Conservation (phyloP, 2,329 filamentous ascomycete genomes). For the Aspergillus alliaceus region DNA sequence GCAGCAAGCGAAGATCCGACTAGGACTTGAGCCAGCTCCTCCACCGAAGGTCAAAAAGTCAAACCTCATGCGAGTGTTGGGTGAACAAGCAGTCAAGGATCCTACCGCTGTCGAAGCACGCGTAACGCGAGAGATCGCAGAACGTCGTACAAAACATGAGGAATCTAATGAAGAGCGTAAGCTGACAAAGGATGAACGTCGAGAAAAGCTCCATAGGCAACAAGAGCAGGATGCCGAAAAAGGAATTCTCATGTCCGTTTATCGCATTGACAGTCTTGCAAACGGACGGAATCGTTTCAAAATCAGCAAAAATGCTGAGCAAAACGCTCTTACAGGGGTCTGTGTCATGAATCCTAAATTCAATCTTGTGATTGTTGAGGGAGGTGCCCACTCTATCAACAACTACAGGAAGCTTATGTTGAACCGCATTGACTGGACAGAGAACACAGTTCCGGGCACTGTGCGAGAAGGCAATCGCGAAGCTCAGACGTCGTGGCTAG, state of each 20-base stretch:
- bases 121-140: constrained; percentile 89
- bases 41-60: constrained; percentile 96
- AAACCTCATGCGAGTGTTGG: constrained; percentile 95
- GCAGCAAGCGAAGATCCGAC: constrained; percentile 89
- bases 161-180: constrained; percentile 79
- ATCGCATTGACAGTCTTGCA: constrained; percentile 83
- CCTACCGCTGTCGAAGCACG: constrained; percentile 94
- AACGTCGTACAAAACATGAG: constrained; percentile 77
- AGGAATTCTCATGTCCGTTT: constrained; percentile 82
- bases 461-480: constrained; percentile 59
- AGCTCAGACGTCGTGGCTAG: constrained; percentile 70
- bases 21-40: constrained; percentile 85
- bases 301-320: constrained; percentile 87
- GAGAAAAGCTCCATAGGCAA: constrained; percentile 78
- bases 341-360: constrained; percentile 88
- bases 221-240: constrained; percentile 86
- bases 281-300: constrained; percentile 95
- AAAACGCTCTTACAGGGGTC: constrained; percentile 82
- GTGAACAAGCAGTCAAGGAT: constrained; percentile 90
- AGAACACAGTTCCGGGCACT: constrained; percentile 71
- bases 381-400: constrained; percentile 77
- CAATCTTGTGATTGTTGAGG: constrained; percentile 88
- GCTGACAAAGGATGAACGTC: constrained; percentile 81
- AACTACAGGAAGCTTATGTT: constrained; percentile 92
- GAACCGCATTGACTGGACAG: constrained; percentile 90